phyloP scores from a whole-genome alignment of 305 asterid genomes.

The Fraxinus dipetala region DNA sequence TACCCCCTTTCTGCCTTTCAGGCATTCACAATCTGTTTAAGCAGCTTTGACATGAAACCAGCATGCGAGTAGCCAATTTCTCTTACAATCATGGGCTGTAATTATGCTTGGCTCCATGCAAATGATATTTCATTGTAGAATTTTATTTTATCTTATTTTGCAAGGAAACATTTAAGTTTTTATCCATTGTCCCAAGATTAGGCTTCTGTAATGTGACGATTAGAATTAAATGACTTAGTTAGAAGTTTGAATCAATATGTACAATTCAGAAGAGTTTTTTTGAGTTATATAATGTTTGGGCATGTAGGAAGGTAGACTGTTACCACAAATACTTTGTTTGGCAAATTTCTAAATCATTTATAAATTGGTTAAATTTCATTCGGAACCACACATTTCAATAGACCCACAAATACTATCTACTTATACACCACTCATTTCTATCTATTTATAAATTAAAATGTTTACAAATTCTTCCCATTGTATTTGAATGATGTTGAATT shows the following conservation, averaged over 20 bases:
- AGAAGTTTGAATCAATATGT: conserved; percentile 15
- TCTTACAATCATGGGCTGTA: neutral
- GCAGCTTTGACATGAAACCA: conserved; percentile 78
- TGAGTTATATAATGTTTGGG: neutral
- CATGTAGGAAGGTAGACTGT: neutral
- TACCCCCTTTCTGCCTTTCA: conserved; percentile 73
- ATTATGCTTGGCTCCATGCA: conserved; percentile 2
- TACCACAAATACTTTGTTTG: neutral
- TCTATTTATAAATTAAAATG: no score
- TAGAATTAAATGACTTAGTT: conserved; percentile 2
- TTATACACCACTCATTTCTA: neutral
- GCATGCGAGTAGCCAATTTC: conserved; percentile 53
- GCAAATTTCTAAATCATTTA: neutral
- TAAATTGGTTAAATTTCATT: neutral
- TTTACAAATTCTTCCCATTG: neutral
- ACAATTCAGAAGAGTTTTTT: conserved; percentile 7
- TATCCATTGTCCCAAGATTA: conserved; percentile 21
- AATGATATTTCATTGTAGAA: conserved; percentile 10
- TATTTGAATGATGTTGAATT: conserved; percentile 3
- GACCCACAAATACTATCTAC: neutral
- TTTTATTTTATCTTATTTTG: neutral
- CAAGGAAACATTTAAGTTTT: conserved; percentile 10
- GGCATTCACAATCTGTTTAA: conserved; percentile 68
- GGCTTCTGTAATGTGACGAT: conserved; percentile 15
- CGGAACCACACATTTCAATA: no score